These are phyloP conservation scores for Botrytis medusae DNA, from an alignment of 2,329 filamentous ascomycete genomes.

Conservation along the genomic window DNA sequence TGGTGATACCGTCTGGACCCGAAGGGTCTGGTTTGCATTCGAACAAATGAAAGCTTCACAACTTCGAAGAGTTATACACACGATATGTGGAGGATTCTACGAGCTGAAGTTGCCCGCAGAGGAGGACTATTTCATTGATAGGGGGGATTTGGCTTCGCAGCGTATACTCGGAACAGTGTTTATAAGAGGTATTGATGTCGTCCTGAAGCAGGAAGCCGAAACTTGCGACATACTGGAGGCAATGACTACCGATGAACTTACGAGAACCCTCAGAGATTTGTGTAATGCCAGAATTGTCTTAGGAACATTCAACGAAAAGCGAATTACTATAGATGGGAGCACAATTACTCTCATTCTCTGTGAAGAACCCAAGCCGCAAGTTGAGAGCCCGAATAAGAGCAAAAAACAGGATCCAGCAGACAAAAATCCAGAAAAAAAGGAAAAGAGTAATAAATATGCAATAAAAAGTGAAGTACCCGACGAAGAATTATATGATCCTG, in stretches of 20 bases:
- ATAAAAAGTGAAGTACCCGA: neutral
- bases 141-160: neutral
- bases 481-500: neutral
- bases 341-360: neutral
- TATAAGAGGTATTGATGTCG: neutral
- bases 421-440: neutral
- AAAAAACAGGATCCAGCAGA: neutral
- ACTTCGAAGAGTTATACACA: neutral
- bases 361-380: neutral
- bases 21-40: neutral
- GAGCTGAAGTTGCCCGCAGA: neutral
- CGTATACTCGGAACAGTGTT: neutral
- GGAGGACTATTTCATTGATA: neutral
- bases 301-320: neutral
- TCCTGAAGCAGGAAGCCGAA: neutral
- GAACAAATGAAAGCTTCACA: neutral
- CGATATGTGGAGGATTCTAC: neutral
- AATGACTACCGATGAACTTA: neutral
- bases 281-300: neutral
- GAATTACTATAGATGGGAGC: neutral
- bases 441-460: neutral
- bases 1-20: neutral
- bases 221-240: neutral
- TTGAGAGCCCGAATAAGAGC: neutral
- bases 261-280: neutral